Base-by-base conservation (phyloP, 371 early-diverging fungal species). In the Haplosporangium sp. region DNA sequence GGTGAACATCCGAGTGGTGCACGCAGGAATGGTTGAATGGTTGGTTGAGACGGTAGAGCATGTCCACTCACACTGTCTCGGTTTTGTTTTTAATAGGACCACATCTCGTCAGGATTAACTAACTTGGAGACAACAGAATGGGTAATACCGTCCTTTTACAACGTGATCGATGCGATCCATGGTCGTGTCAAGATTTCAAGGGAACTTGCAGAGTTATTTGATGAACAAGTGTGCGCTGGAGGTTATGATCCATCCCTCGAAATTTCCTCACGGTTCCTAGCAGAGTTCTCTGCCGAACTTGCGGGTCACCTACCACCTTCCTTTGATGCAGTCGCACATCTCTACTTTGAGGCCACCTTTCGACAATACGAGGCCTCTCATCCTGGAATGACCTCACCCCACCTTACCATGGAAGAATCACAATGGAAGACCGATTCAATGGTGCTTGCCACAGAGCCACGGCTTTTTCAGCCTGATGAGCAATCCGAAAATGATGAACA, bases 321-420 rank as follows among this genome's bases (percentile, higher is more conserved):
- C 4, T 77, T 77, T 41, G 67, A 71, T 59, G 59, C 62, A 21
- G 56, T 77, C 3, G 77, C 77, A 2, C 55, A 64, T n/a, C 59
- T 67, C 14, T 77, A 77, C 18, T 77, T 77, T 42, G 64, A 63
- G 38, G 58, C 63, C 12, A 47, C 61, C 42, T 77, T 77, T 47
- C 59, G 43, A 14, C 68, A 55, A 45, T 74, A 64, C 36, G 73
- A 73, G 51, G 21, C 20, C 6, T 54, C 60, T 5, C 63, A 54
- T 18, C 18, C 57, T 14, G 18, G 42, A 23, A 36, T 43, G 21
- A 45, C 12, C 13, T 55, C 41, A 18, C 12, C n/a, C 4, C n/a
- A 38, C n/a, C n/a, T n/a, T n/a, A n/a, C n/a, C n/a, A n/a, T n/a
- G n/a, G n/a, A 23, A 12, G 38, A 47, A 38, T 51, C 52, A 12